A percentile compares a stretch with the other conserved stretches of the same genome.
Conservation (phyloP, 352 stramenopile species). For the Globisporangium solare region DNA sequence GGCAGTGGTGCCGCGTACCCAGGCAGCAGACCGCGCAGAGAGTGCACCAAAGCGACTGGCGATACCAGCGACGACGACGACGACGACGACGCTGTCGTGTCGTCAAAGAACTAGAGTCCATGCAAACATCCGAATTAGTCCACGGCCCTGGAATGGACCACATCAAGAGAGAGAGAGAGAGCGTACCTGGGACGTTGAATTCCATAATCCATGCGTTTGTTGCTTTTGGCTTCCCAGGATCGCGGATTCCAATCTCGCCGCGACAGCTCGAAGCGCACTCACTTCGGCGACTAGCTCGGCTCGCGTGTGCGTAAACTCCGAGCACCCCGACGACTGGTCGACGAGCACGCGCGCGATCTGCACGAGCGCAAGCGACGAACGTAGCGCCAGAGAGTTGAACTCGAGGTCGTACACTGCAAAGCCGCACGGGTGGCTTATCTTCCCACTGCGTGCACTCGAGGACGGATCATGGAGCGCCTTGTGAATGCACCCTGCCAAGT, state of each 20-base stretch:
- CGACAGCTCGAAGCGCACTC: slow-evolving; percentile 21
- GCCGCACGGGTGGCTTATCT: slow-evolving; percentile 6
- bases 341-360: slow-evolving; percentile 63
- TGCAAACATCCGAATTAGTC: not conserved
- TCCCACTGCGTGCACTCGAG: not conserved
- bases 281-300: slow-evolving; percentile 47
- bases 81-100: slow-evolving; percentile 22
- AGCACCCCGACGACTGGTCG: slow-evolving; percentile 57
- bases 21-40: slow-evolving; percentile 57
- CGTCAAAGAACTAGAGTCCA: slow-evolving; percentile 44
- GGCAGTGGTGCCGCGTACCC: slow-evolving; percentile 40
- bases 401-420: slow-evolving; percentile 73
- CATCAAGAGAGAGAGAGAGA: too few species aligned
- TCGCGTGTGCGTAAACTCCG: slow-evolving; percentile 32
- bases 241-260: slow-evolving; percentile 24
- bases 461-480: slow-evolving; percentile 3
- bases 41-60: slow-evolving; percentile 18
- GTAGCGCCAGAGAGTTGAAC: slow-evolving; percentile 76
- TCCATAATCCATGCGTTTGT: slow-evolving; percentile 51
- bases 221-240: slow-evolving; percentile 36
- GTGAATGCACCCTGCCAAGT: slow-evolving; percentile 36
- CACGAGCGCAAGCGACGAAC: slow-evolving; percentile 50
- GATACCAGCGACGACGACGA: slow-evolving; percentile 16
- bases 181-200: slow-evolving; percentile 36
- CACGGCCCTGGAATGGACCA: too few species aligned